Percentiles rank a stretch among this genome's conserved stretches.
These are phyloP conservation scores for Vigna radiata DNA, from an alignment of 306 rosid species.

Conservation along the genomic window DNA sequence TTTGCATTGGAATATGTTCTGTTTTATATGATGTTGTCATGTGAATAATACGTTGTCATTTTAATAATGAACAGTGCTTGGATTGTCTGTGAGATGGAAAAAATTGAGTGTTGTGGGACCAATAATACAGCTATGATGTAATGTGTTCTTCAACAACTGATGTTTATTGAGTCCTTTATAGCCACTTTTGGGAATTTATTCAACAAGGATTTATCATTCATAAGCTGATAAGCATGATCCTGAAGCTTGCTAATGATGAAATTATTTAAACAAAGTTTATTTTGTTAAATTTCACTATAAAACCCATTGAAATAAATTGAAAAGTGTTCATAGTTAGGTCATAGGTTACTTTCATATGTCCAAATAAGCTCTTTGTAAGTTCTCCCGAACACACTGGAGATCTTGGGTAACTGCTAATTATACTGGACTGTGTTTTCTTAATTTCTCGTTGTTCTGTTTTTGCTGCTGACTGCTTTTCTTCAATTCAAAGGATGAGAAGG, in stretches of 20 bases:
- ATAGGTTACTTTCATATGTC: neutral
- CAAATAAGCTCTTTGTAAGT: neutral
- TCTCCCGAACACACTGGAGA: neutral
- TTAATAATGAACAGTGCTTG: too few species aligned
- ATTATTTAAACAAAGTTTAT: neutral
- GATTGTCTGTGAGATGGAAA: neutral
- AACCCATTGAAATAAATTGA: neutral
- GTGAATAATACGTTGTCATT: too few species aligned
- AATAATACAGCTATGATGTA: neutral
- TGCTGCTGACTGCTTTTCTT: slow-evolving; percentile 42
- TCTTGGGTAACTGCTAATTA: slow-evolving; percentile 11
- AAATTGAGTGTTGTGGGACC: neutral
- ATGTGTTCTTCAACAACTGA: neutral
- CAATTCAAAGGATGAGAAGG: slow-evolving; percentile 83
- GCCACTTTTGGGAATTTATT: neutral
- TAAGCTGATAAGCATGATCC: neutral
- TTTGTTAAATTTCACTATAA: neutral
- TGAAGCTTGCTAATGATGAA: neutral
- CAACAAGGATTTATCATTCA: neutral
- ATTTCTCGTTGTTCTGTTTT: slow-evolving; percentile 13
- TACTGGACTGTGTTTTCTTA: slow-evolving; percentile 7
- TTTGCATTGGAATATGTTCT: too few species aligned
- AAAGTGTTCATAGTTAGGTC: neutral
- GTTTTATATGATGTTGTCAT: too few species aligned
- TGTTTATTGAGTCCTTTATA: neutral